Evolutionary conservation across 768 basidiomycete species (phyloP), one percentile per base, ranked within the genome.

Genomic region (Pisolithus albus): DNA sequence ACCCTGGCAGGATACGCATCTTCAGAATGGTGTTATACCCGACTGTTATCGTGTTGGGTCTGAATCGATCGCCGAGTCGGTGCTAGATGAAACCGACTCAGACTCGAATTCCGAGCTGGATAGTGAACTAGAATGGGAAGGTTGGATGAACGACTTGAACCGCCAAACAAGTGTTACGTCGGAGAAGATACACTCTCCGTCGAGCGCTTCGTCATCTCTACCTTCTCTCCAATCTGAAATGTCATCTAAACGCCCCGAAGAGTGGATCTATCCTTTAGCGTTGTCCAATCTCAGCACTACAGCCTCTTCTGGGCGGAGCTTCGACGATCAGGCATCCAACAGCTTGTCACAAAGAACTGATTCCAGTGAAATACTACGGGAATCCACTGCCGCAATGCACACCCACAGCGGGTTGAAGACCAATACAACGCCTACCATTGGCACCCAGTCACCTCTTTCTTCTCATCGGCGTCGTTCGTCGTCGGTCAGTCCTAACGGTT

Each of bases 71-170:
- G 71, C 71, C 41, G 75, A 70, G 28, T 75, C 72, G 24, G 64
- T 56, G n/a, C 69, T 67, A 5, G 71, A 66, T 6, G 71, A 34
- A 13, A 11, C 34, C 34, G 13, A 34, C 34, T 34, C 34, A 11
- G 34, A 34, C 15, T 34, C 34, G 13, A 34, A 34, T 34, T 15
- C 34, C 11, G 34, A 13, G 34, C 4, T 34, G 34, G 34, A 76
- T 23, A 77, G 72, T 57, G 84, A 85, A 61, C 67, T 69, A 19
- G 84, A 87, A 60, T 87, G 84, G 84, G 71, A 77, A 4, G 80
- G 78, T 1, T 87, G 84, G 84, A 69, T 75, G 60, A 76, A 75
- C 5, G 84, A 84, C 68, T 50, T 84, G 41, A 67, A 72, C 39
- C 68, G 75, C 19, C 74, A 74, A 57, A 30, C 52, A 51, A 54